Evolutionary conservation across 768 basidiomycete species (phyloP).

Genomic region (Kwoniella bestiolae): DNA sequence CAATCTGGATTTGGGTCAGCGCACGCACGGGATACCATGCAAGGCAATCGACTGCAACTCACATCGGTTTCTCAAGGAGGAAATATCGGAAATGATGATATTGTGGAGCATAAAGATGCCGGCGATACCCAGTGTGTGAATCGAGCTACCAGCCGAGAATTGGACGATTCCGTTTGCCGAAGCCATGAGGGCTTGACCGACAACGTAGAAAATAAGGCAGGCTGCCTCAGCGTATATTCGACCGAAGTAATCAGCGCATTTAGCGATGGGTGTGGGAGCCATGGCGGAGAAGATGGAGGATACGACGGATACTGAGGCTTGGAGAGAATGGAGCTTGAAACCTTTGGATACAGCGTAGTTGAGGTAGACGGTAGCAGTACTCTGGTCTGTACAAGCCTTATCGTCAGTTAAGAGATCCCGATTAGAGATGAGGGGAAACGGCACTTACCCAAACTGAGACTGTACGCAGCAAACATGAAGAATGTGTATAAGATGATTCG

Average conservation of each 20-base stretch:
- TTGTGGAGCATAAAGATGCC: constrained; percentile 49
- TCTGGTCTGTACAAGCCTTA: constrained; percentile 37
- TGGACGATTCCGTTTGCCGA: constrained; percentile 39
- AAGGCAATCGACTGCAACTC: background rate
- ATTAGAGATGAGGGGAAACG: no score
- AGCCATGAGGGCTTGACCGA: constrained; percentile 51
- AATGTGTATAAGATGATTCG: constrained; percentile 41
- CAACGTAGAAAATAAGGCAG: constrained; percentile 51
- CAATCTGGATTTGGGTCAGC: no score
- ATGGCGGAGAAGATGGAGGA: constrained; percentile 54
- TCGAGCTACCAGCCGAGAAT: constrained; percentile 44
- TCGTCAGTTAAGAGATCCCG: no score
- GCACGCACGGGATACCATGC: no score
- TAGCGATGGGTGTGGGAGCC: constrained; percentile 54
- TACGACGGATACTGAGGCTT: constrained; percentile 51
- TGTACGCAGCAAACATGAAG: constrained; percentile 52
- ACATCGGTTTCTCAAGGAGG: constrained; percentile 40
- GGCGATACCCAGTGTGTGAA: constrained; percentile 53
- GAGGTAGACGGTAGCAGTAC: constrained; percentile 40
- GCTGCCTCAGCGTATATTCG: constrained; percentile 49
- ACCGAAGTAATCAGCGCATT: constrained; percentile 50
- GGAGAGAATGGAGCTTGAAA: constrained; percentile 49
- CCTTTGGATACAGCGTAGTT: constrained; percentile 45
- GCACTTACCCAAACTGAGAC: constrained; percentile 47
- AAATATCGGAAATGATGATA: constrained; percentile 45